Conservation (phyloP, 106 monocot genomes). For the Iris macrosiphon region DNA sequence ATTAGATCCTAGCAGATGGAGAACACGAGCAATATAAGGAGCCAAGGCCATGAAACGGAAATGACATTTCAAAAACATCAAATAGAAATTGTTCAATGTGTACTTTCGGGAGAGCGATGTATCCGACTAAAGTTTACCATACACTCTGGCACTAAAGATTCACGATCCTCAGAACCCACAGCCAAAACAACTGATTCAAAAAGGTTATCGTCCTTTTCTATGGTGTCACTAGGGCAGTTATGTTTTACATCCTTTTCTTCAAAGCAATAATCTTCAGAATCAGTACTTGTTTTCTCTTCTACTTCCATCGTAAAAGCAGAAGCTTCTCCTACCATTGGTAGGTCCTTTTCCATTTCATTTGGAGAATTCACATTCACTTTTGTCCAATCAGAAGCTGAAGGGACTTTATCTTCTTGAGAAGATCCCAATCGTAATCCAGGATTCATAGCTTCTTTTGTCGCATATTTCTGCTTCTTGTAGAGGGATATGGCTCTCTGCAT, state of each 20-base stretch:
- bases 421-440: background rate
- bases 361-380: background rate
- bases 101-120: slow-evolving; percentile 67
- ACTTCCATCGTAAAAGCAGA: no score
- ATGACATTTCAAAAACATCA: no score
- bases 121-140: slow-evolving; percentile 60
- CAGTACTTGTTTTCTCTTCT: background rate
- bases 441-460: background rate
- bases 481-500: slow-evolving; percentile 49
- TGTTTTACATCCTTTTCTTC: background rate
- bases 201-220: background rate
- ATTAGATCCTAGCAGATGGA: no score
- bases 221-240: no score
- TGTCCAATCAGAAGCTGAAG: slow-evolving; percentile 2
- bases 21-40: no score
- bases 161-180: slow-evolving; percentile 21
- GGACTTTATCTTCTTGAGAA: slow-evolving; percentile 1
- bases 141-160: slow-evolving; percentile 37
- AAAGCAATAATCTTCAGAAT: background rate
- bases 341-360: no score
- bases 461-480: slow-evolving; percentile 30
- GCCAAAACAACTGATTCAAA: slow-evolving; percentile 4
- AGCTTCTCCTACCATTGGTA: no score
- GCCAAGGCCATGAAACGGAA: no score
- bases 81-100: slow-evolving; percentile 63